These are phyloP conservation scores for Solanum appendiculatum DNA, from an alignment of 257 asterid species.

Conservation along the genomic window DNA sequence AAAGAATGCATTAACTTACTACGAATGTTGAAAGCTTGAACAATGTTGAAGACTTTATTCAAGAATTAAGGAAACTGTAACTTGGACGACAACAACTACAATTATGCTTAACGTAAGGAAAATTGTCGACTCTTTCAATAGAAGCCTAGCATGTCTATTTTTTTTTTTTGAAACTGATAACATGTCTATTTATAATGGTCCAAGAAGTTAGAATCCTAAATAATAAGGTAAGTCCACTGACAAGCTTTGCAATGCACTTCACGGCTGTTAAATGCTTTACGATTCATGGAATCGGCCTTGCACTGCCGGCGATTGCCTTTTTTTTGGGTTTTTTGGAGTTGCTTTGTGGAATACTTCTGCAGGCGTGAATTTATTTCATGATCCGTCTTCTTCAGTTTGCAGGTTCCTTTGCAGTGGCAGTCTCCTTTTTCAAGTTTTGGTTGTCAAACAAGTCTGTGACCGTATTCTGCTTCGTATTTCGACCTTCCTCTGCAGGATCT, in stretches of 20 bases:
- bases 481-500: not conserved
- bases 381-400: not conserved
- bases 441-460: not conserved
- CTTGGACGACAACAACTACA: not conserved
- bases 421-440: not conserved
- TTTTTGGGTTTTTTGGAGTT: not conserved
- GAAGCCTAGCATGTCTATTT: not conserved
- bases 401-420: not conserved
- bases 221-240: not conserved
- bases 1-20: not conserved
- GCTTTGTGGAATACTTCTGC: not conserved
- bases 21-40: not conserved
- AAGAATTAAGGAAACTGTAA: not conserved
- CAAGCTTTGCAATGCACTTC: not conserved
- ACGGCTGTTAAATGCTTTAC: not conserved
- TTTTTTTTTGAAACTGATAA: too few species aligned
- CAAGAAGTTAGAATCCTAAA: not conserved
- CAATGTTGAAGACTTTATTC: not conserved
- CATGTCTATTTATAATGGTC: not conserved
- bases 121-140: not conserved
- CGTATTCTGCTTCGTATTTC: not conserved
- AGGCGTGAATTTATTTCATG: not conserved
- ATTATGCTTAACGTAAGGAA: not conserved
- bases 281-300: not conserved
- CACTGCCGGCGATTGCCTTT: not conserved